Evolutionary conservation across 2,329 filamentous ascomycete genomes (phyloP).

Genomic region (Dothideomycetes sp.): DNA sequence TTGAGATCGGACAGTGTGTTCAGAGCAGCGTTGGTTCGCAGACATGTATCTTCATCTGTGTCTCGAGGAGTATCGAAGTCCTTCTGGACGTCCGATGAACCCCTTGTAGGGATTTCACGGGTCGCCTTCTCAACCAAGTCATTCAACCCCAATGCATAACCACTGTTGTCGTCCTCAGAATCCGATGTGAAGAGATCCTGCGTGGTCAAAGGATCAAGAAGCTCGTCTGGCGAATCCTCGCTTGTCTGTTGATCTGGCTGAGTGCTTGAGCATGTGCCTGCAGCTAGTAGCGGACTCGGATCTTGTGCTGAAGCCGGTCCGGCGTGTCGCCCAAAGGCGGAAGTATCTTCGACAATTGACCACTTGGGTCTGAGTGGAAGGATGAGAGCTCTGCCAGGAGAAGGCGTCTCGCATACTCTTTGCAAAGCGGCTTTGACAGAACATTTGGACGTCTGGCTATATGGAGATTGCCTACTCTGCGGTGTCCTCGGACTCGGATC

Average conservation of each 20-base stretch:
- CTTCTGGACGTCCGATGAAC: too few relatives aligned
- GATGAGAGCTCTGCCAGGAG: neutral
- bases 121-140: neutral
- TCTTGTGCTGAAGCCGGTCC: too few relatives aligned
- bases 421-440: neutral
- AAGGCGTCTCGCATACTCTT: neutral
- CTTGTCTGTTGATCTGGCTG: too few relatives aligned
- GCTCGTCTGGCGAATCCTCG: neutral
- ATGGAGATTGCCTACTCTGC: too few relatives aligned
- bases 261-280: too few relatives aligned
- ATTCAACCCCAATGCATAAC: neutral
- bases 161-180: neutral
- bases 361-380: neutral
- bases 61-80: too few relatives aligned
- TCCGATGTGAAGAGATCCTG: neutral
- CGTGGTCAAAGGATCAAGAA: neutral
- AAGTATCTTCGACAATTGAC: neutral
- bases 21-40: neutral
- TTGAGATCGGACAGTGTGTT: neutral
- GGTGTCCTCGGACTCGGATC: too few relatives aligned
- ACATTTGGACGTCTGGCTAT: too few relatives aligned
- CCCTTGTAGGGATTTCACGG: too few relatives aligned
- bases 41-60: too few relatives aligned
- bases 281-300: too few relatives aligned
- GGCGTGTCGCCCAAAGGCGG: neutral